Evolutionary conservation across 208 protist species (phyloP), one percentile per base, ranked within the genome.

Genomic region (Crithidia expoeki): DNA sequence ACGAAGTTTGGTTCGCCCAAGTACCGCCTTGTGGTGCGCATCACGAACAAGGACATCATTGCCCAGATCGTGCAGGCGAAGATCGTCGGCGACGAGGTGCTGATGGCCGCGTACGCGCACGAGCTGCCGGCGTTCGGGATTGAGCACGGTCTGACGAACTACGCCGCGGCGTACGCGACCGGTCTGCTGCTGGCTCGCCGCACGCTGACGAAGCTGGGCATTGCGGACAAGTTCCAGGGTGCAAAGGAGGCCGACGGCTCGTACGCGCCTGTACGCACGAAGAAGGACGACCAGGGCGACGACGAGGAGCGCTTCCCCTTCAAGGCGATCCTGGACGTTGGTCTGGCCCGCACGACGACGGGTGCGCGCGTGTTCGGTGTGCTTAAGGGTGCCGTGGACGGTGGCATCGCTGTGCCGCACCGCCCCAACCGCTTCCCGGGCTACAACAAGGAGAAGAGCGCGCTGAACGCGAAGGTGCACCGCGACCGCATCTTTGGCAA

Each of bases 1-100:
- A 99, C 98, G 88, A 99, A 99, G 89, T 99, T 98, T 85, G 96
- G 97, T 71, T 88, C 97, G 49, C 97, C 97, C 71, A 99, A 99
- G 90, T 99, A 99, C 97, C 90, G 99, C 72, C 84, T 99, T 25
- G 95, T 99, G 57, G 97, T 99, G 50, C 98, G 98, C 88, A 83
- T 98, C 68, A 98, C 97, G 74, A 99, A 99, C 97, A 88, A 88
- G 60, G 97, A 99, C 69, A 84, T 99, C 67, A 95, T 98, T 75
- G 91, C 89, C 63, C 99, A 99, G 94, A 90, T 99, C 74, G 84
- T 98, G 80, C 90, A 96, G 76, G 83, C 98, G 55, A 98, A 98
- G 74, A 92, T 99, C 66, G 83, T 77, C 34, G 97, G 98, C 68
- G 99, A 99, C 81, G 70, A 95, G 66, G 85, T 98, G 58, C 27